Evolutionary conservation across 805 yeast genomes (phyloP).

Genomic region (Metschnikowia similis): DNA sequence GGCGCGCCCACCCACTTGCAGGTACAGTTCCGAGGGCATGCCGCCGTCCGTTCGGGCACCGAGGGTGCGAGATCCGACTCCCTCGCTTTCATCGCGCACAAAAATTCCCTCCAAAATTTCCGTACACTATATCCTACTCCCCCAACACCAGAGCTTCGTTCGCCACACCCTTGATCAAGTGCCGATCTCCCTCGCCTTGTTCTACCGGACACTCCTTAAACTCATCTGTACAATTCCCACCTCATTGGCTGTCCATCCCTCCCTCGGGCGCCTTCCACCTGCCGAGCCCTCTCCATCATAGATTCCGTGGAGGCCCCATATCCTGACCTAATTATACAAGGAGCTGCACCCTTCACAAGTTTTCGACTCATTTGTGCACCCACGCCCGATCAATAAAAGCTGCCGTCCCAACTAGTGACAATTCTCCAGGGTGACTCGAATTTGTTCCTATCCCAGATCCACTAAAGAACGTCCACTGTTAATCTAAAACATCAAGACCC

Average conservation of each 20-base stretch:
- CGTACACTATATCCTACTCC: not conserved
- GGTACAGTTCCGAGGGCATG: not conserved
- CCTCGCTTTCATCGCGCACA: conserved; percentile 5
- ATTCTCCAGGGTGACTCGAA: too few species aligned
- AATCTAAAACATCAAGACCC: too few species aligned
- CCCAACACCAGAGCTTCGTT: not conserved
- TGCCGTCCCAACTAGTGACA: too few species aligned
- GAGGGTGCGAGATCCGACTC: not conserved
- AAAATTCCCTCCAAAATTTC: conserved; percentile 2
- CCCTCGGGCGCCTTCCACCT: not conserved
- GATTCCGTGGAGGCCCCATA: not conserved
- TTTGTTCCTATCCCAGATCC: too few species aligned
- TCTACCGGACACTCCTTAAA: not conserved
- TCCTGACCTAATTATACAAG: not conserved
- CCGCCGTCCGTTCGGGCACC: not conserved
- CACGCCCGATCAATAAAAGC: too few species aligned
- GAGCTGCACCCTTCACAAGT: not conserved
- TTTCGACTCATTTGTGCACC: not conserved
- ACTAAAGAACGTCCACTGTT: too few species aligned
- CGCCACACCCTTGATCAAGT: not conserved
- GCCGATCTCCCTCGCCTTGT: not conserved
- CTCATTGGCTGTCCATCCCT: not conserved
- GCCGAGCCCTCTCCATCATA: not conserved
- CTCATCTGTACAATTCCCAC: not conserved
- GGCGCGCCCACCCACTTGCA: not conserved